phyloP scores from a whole-genome alignment of 2,329 filamentous ascomycete genomes.

The Aspergillus neoniger region DNA sequence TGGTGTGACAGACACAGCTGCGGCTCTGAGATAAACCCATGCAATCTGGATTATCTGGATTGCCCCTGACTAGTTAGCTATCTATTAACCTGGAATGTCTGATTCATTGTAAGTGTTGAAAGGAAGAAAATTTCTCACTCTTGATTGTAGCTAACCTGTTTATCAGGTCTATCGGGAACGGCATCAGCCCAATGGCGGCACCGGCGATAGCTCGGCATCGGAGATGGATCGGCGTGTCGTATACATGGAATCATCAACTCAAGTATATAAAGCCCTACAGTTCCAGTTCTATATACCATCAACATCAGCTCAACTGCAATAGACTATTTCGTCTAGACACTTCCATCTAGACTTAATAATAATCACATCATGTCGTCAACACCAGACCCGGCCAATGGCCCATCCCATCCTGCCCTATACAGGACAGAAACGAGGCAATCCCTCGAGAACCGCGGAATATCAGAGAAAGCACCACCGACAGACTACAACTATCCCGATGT shows the following conservation, averaged over 20 bases:
- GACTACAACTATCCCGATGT: constrained; percentile 36
- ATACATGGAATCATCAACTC: not conserved
- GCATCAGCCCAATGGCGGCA: not conserved
- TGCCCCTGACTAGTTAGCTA: too few species aligned
- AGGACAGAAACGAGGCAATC: constrained; percentile 27
- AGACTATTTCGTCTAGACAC: not conserved
- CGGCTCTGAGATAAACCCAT: too few species aligned
- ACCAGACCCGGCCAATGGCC: not conserved
- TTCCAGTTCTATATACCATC: not conserved
- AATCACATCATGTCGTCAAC: not conserved
- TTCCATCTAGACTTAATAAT: not conserved
- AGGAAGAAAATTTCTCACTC: too few species aligned
- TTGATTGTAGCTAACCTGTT: too few species aligned
- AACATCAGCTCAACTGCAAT: not conserved
- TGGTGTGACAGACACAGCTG: too few species aligned
- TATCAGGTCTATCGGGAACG: too few species aligned
- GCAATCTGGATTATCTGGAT: too few species aligned
- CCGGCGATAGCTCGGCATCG: constrained; percentile 5
- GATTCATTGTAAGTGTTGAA: too few species aligned
- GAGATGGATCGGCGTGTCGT: constrained; percentile 3
- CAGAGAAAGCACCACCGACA: constrained; percentile 23
- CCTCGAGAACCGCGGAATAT: constrained; percentile 26
- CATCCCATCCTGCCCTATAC: not conserved
- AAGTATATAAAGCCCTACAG: not conserved
- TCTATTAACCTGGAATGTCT: too few species aligned